Base-by-base conservation (phyloP, 2,329 filamentous ascomycete genomes). In the Didymella pinodella region DNA sequence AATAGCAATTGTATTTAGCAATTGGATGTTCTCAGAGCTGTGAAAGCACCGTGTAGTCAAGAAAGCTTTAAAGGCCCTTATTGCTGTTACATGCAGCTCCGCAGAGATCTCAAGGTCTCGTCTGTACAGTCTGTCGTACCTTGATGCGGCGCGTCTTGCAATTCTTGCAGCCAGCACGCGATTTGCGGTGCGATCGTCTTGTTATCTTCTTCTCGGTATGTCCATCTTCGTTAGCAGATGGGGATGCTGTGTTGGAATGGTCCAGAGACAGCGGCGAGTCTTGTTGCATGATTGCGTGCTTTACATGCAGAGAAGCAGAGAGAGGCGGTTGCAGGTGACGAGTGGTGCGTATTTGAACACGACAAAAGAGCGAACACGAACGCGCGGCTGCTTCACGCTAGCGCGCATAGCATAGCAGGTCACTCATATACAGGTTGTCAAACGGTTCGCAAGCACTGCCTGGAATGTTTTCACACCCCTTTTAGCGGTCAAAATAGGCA, bases 121-220 rank as follows among this genome's bases (percentile, higher is more conserved):
- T 12, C 6, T 40, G 32, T 20, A 8, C 18, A 29, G 4, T 16
- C 7, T 14, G 6, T 20, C 54, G 16, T 63, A 72, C 71, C 61
- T 73, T 73, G 22, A 73, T 69, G 16, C 71, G 60, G 18, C 71
- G 61, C 5, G 54, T 57, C 38, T 73, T 73, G 52, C 71, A 73
- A 28, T 69, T 68, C 48, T 63, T 65, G 53, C 71, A 73, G 18
- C 71, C 71, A 49, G 63, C 66, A 29, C 71, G 63, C 20, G 68
- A 72, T 48, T 73, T 72, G 31, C 66, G 64, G 62, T 73, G 71
- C 20, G 70, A 62, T 28, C 62, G 63, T 40, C 67, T 44, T 43
- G 67, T 66, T 51, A 66, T 65, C 53, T 64, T 67, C 22, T 48
- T 60, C 1, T 62, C 62, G n/a, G 29, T 28, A 5, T 48, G 49